These are phyloP conservation scores for Rhynchosporium graminicola DNA, from an alignment of 2,329 filamentous ascomycete genomes.

Conservation along the genomic window DNA sequence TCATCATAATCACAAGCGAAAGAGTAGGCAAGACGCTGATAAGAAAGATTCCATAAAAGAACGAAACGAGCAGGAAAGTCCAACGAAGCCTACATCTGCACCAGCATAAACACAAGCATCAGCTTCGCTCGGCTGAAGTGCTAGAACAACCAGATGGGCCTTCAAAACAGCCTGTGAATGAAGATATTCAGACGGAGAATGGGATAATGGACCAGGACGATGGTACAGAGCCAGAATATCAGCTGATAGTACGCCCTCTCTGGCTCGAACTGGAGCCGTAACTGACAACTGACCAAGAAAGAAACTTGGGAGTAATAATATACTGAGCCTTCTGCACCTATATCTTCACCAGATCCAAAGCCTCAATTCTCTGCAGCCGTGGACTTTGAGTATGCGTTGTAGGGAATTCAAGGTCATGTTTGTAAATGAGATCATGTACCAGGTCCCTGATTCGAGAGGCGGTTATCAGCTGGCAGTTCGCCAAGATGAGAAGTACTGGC, in stretches of 20 bases:
- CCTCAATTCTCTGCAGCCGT: neutral
- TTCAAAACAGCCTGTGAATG: neutral
- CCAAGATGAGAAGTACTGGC: neutral
- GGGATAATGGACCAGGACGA: neutral
- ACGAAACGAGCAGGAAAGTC: neutral
- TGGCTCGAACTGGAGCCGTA: neutral
- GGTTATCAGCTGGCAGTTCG: slow-evolving; percentile 1
- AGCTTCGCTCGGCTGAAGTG: neutral
- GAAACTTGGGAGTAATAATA: slow-evolving; percentile 6
- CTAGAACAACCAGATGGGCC: neutral
- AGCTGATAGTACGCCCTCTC: neutral
- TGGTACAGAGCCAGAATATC: slow-evolving; percentile 7
- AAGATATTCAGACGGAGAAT: slow-evolving; percentile 2
- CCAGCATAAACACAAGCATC: neutral
- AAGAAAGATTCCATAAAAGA: neutral
- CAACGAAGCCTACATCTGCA: too few species aligned
- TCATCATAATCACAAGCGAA: neutral
- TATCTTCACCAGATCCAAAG: neutral
- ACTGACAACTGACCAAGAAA: neutral
- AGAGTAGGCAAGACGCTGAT: neutral
- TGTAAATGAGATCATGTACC: slow-evolving; percentile 3
- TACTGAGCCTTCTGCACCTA: neutral
- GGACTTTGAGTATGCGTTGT: neutral
- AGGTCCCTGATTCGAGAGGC: neutral
- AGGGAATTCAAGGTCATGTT: neutral